Base-by-base conservation (phyloP, 1,284 basidiomycete genomes). In the Kwoniella shivajii region DNA sequence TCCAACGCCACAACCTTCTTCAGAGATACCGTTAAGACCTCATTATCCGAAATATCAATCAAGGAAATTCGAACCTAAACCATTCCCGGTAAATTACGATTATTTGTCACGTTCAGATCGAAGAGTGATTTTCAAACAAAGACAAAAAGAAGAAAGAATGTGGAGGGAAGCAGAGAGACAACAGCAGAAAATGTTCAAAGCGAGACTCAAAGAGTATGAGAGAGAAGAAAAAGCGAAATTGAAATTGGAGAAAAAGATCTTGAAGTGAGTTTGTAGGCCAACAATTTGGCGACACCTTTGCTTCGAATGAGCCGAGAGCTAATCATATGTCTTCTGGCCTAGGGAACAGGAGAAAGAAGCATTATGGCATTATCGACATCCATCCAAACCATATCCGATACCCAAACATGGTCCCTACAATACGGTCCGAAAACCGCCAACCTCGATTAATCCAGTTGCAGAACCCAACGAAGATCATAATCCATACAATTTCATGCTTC, bases 401-500 rank as follows among this genome's bases (percentile, higher is more conserved):
- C 26, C 30, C 33, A 44, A 36, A 7, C 45, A 53, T 18, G 20
- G 13, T 27, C 36, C 34, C 27, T 14, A 20, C 20, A 18, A 20
- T 26, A 31, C 16, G 16, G 29, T 34, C 16, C 22, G 13, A 29
- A 34, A 39, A 30, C 26, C n/a, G 18, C 50, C 50, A 24, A 13
- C 34, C 20, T 45, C 37, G 27, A 26, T 20, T 6, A 51, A 3
- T 16, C 48, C 26, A 30, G 38, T 16, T n/a, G n/a, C n/a, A n/a
- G 18, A 6, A 2, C 33, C 46, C 26, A 18, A 34, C 20, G 5
- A 18, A 20, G 29, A 45, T 24, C 9, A 30, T 20, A 50, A 57
- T 30, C 55, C 59, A 34, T 42, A 49, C 7, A 49, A 45, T 11
- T 68, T 64, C 52, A 64, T 67, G 64, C 42, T 67, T 13, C 42